A percentile compares a stretch with the other conserved stretches of the same genome.
Conservation (phyloP, 2,329 filamentous ascomycete species). For the Nigrospora sphaerica region DNA sequence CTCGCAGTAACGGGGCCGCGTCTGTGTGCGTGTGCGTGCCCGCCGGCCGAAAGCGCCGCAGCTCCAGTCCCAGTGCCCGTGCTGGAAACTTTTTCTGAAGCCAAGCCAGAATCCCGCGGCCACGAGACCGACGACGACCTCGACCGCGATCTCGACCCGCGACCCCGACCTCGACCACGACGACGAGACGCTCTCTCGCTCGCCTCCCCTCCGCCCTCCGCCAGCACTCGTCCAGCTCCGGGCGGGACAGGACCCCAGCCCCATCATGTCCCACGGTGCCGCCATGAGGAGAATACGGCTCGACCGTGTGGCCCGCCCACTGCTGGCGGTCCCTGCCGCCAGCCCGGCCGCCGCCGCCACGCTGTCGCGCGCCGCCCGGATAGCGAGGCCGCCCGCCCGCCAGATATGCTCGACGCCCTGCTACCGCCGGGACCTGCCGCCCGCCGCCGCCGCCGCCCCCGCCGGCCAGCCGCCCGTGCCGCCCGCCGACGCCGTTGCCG, state of each 20-base stretch:
- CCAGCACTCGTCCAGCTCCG: no score
- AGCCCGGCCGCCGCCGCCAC: constrained; percentile 35
- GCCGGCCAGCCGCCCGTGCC: no score
- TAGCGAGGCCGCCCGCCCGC: constrained; percentile 3
- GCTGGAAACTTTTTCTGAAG: constrained; percentile 21
- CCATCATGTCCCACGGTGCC: constrained; percentile 1
- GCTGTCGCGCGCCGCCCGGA: constrained; percentile 5
- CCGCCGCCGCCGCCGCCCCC: no score
- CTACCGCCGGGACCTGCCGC: not conserved
- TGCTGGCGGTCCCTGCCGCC: constrained; percentile 37
- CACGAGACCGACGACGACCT: constrained; percentile 7
- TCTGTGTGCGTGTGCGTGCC: no score
- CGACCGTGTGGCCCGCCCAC: constrained; percentile 52
- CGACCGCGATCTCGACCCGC: constrained; percentile 1
- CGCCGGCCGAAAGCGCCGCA: constrained; percentile 3
- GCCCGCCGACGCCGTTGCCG: no score
- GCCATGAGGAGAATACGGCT: constrained; percentile 56
- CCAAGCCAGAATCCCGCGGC: constrained; percentile 14
- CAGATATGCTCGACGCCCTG: constrained; percentile 1
- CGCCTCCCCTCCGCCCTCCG: no score
- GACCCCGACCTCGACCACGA: no score
- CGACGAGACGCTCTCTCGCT: no score
- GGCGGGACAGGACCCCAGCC: no score
- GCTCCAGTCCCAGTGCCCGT: constrained; percentile 12
- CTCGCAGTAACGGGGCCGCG: no score